Percentiles rank a stretch among this genome's conserved stretches.
These are phyloP conservation scores for Diaporthe sp. DNA, from an alignment of 2,329 filamentous ascomycete species.

Conservation along the genomic window DNA sequence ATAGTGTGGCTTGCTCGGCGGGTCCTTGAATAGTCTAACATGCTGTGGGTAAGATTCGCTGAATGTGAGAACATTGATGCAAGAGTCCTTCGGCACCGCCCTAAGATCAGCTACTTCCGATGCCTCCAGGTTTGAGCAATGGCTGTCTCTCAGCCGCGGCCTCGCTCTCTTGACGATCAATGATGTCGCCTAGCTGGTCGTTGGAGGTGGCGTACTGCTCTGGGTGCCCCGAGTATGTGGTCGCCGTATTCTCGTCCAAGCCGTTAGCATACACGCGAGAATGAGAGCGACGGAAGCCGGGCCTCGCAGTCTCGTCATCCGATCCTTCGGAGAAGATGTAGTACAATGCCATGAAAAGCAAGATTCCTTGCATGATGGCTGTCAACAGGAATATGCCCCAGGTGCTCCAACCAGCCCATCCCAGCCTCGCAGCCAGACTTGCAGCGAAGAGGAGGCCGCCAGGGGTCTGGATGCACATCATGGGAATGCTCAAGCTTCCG, in stretches of 20 bases:
- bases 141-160: constrained; percentile 65
- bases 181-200: constrained; percentile 64
- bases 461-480: constrained; percentile 98
- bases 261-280: constrained; percentile 56
- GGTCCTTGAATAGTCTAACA: neutral
- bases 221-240: constrained; percentile 65
- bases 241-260: constrained; percentile 64
- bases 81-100: neutral
- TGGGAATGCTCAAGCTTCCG: constrained; percentile 92
- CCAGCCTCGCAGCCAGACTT: constrained; percentile 85
- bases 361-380: constrained; percentile 83
- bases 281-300: constrained; percentile 58
- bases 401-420: constrained; percentile 89
- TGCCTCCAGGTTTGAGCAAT: constrained; percentile 63
- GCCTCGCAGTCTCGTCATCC: constrained; percentile 50
- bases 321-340: constrained; percentile 70
- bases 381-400: constrained; percentile 95
- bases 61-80: neutral
- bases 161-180: constrained; percentile 65
- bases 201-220: constrained; percentile 66
- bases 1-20: neutral
- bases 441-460: constrained; percentile 91
- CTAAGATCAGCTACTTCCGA: constrained; percentile 60
- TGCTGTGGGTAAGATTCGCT: neutral
- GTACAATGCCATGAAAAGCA: constrained; percentile 84